These are phyloP conservation scores for Perilla frutescens DNA, from an alignment of 257 asterid genomes.

Conservation along the genomic window DNA sequence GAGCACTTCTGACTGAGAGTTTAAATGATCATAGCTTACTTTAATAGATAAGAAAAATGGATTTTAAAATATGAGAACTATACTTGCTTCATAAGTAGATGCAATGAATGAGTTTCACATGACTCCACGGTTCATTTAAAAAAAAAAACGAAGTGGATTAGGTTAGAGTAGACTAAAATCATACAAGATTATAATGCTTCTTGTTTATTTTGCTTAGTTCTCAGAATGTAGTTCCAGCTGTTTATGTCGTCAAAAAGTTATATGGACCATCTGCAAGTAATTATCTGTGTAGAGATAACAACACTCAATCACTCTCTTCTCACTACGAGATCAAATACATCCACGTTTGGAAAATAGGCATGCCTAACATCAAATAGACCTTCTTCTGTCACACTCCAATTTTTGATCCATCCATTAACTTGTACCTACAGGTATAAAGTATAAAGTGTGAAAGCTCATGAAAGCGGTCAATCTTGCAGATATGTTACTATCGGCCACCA, in stretches of 20 bases:
- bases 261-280: constrained; percentile 20
- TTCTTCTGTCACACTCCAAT: constrained; percentile 7
- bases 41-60: constrained; percentile 15
- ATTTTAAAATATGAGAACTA: constrained; percentile 7
- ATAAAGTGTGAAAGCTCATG: constrained; percentile 21
- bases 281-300: constrained; percentile 16
- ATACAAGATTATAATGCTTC: too few species aligned
- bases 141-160: neutral
- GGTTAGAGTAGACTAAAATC: neutral
- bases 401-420: constrained; percentile 9
- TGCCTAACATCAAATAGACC: constrained; percentile 10
- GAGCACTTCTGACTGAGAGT: constrained; percentile 41
- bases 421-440: constrained; percentile 23
- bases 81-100: constrained; percentile 13
- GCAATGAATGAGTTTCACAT: constrained; percentile 29
- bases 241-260: neutral
- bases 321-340: neutral
- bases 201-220: constrained; percentile 25
- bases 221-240: neutral
- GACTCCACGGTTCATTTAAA: constrained; percentile 21
- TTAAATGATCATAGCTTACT: constrained; percentile 26
- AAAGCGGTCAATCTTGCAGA: constrained; percentile 8
- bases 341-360: constrained; percentile 24
- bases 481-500: constrained; percentile 27
- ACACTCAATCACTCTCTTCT: constrained; percentile 14